Evolutionary conservation across 208 protist species (phyloP).

Genomic region (Trypanosoma brucei): DNA sequence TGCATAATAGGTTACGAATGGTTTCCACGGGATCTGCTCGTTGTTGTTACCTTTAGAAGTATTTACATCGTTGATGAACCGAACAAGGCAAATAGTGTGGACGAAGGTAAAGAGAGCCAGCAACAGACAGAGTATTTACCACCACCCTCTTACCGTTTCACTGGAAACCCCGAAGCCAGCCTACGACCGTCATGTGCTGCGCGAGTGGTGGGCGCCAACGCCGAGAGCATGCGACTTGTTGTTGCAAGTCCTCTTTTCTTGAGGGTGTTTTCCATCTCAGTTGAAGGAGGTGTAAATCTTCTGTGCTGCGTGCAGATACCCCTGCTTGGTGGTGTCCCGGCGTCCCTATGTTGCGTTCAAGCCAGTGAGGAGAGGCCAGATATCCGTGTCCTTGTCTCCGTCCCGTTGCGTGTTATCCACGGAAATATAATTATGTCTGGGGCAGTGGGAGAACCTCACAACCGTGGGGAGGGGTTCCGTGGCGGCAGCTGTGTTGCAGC

Average conservation of each 20-base stretch:
- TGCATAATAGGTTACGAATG: conserved; percentile 51
- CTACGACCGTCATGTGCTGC: conserved; percentile 11
- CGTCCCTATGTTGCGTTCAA: conserved; percentile 30
- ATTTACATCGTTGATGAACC: conserved; percentile 40
- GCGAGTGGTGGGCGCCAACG: conserved; percentile 4
- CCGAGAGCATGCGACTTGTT: conserved; percentile 22
- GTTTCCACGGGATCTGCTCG: conserved; percentile 48
- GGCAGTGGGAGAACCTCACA: neutral
- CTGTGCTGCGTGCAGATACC: conserved; percentile 39
- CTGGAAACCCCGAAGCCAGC: conserved; percentile 13
- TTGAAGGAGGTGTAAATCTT: conserved; percentile 21
- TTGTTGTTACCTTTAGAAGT: conserved; percentile 44
- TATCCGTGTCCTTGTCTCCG: conserved; percentile 20
- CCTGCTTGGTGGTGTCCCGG: conserved; percentile 33
- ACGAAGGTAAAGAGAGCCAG: conserved; percentile 36
- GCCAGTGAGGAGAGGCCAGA: neutral
- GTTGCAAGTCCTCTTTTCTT: conserved; percentile 51
- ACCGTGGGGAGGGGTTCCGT: neutral
- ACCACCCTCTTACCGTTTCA: conserved; percentile 10
- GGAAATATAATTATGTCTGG: conserved; percentile 11
- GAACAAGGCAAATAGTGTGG: conserved; percentile 13
- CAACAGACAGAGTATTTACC: conserved; percentile 7
- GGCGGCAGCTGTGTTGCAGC: neutral
- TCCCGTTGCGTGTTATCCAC: conserved; percentile 18
- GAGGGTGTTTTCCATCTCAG: conserved; percentile 33